Base-by-base conservation (phyloP, 2,329 filamentous ascomycete species). In the Neurospora crassa region DNA sequence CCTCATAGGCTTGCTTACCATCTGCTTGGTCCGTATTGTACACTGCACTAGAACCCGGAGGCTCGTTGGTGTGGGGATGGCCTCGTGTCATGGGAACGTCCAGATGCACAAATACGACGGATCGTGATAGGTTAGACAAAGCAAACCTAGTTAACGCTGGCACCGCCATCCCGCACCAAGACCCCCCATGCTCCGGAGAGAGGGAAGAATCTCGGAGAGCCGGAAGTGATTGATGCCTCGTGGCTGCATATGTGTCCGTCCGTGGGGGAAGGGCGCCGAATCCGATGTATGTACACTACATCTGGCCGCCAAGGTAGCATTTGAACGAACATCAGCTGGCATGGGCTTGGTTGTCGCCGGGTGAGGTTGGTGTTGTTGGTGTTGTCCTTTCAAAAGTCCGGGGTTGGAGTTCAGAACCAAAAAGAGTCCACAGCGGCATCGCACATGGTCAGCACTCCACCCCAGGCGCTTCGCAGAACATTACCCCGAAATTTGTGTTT, bases 201-300 rank as follows among this genome's bases (percentile, higher is more conserved):
- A 72, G n/a, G 72, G 73, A 73, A 72, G 70, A 68, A 59, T 69
- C 45, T 70, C 73, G 73, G 73, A 59, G 68, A 69, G 24, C 72
- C 72, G 73, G 73, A 74, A 67, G 34, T 63, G 53, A 63, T 34
- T 34, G 16, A 63, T 24, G 53, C 53, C 53, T 63, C 29, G 53
- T 63, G 29, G 53, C 53, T 63, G 53, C 53, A 34, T 34, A 63
- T 37, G 14, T 34, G 29, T n/a, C 53, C 53, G 53, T 34, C 7
- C 47, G 14, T 59, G 47, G 47, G 47, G 47, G 1, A 59, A 34
- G 47, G 20, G 24, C 14, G 7, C 14, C 7, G 20, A 16, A 59
- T 34, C 47, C 47, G 20, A 53, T 29, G 47, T 59, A 59, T 29
- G 12, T 29, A 29, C 29, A 29, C 29, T 29, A 29, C 29, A 29